These are phyloP conservation scores for Chaetomiaceae sp. DNA, from an alignment of 2,329 filamentous ascomycete species.

Conservation along the genomic window DNA sequence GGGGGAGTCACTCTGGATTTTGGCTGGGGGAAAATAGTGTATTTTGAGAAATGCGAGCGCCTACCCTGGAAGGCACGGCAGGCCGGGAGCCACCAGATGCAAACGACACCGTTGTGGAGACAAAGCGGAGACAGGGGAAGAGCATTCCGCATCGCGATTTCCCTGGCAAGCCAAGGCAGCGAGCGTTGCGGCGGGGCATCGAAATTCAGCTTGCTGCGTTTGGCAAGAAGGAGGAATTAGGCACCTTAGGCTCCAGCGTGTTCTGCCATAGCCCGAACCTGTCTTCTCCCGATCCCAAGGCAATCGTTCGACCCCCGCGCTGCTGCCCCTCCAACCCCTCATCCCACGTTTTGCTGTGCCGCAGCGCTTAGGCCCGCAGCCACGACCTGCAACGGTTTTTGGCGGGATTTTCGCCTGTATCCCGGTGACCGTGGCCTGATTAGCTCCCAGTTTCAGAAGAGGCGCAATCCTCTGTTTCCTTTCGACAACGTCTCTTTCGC, in stretches of 20 bases:
- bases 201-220: not conserved
- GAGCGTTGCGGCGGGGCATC: no score
- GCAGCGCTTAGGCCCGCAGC: no score
- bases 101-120: no score
- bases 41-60: no score
- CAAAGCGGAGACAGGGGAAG: not conserved
- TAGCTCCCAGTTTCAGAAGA: not conserved
- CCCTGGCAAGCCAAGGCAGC: no score
- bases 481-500: not conserved
- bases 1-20: not conserved
- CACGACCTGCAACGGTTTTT: slow-evolving; percentile 3
- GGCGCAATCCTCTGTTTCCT: not conserved
- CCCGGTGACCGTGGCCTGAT: no score
- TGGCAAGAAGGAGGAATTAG: no score
- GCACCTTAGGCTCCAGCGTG: no score
- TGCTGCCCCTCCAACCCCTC: slow-evolving; percentile 8
- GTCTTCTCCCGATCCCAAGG: not conserved
- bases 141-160: not conserved
- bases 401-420: not conserved
- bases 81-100: no score
- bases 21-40: not conserved
- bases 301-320: not conserved
- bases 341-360: slow-evolving; percentile 16
- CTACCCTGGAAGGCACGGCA: no score
- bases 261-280: not conserved